A percentile compares a stretch with the other conserved stretches of the same genome.
Conservation (phyloP, 257 asterid species). For the Petrea volubilis region DNA sequence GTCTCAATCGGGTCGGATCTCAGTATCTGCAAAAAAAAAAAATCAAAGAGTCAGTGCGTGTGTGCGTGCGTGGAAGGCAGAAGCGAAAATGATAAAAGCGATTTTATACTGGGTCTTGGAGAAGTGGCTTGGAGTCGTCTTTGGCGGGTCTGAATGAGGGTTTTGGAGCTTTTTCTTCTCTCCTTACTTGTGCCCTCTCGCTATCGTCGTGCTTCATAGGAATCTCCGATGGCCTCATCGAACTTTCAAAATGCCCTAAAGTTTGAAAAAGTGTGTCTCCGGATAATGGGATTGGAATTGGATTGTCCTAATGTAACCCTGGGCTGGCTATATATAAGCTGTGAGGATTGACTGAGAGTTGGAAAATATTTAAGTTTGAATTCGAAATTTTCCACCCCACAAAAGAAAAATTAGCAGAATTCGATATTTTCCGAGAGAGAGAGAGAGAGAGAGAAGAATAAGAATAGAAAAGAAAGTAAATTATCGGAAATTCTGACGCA, state of each 20-base stretch:
- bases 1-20: slow-evolving; percentile 93
- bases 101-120: slow-evolving; percentile 66
- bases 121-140: slow-evolving; percentile 83
- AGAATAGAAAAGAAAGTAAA: no score
- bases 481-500: no score
- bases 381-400: no score
- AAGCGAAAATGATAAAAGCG: neutral
- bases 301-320: no score
- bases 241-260: neutral
- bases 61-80: neutral
- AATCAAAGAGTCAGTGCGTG: neutral
- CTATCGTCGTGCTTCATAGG: slow-evolving; percentile 29
- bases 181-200: slow-evolving; percentile 14
- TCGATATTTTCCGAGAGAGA: no score
- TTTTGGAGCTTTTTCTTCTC: slow-evolving; percentile 34
- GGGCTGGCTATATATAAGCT: no score
- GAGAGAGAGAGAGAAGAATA: no score
- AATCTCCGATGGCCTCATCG: slow-evolving; percentile 34
- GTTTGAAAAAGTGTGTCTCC: neutral
- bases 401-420: no score
- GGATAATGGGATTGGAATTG: no score
- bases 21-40: slow-evolving; percentile 42
- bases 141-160: slow-evolving; percentile 68
- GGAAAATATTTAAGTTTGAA: no score
- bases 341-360: no score